Percentiles rank a stretch among this genome's conserved stretches.
Evolutionary conservation across 169 alveolate genomes (phyloP).

Genomic region (Blepharisma undulans): DNA sequence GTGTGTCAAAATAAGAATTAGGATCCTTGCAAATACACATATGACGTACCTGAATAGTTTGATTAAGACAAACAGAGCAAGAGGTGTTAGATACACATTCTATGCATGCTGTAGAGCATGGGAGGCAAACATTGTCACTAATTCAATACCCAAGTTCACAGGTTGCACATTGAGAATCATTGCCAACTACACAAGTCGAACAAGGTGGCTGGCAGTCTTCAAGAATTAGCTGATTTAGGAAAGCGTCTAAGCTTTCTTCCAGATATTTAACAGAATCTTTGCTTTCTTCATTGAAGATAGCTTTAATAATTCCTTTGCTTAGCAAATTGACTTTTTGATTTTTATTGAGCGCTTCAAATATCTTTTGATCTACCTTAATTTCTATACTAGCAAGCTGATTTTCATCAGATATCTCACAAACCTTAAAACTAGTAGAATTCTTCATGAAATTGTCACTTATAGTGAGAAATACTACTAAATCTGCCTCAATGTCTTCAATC

Average conservation of each 20-base stretch:
- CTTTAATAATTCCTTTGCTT: not conserved
- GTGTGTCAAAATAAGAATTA: too few species aligned
- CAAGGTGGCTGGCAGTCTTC: not conserved
- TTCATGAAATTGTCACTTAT: not conserved
- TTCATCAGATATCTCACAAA: not conserved
- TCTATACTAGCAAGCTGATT: not conserved
- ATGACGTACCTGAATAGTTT: too few species aligned
- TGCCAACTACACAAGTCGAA: too few species aligned
- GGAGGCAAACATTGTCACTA: not conserved
- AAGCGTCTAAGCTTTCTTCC: not conserved
- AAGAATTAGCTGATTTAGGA: not conserved
- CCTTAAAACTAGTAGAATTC: not conserved
- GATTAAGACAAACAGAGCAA: too few species aligned
- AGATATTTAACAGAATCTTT: not conserved
- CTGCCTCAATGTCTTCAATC: not conserved
- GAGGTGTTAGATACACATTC: too few species aligned
- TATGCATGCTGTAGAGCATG: not conserved
- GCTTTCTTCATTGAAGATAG: not conserved
- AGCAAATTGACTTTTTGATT: not conserved
- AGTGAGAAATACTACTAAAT: not conserved
- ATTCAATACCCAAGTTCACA: too few species aligned
- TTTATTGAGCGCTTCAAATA: not conserved
- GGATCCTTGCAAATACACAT: too few species aligned
- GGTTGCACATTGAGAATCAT: too few species aligned
- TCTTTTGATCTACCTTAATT: not conserved